Conservation (phyloP, 2,329 filamentous ascomycete genomes). For the Colletotrichum gigasporum region DNA sequence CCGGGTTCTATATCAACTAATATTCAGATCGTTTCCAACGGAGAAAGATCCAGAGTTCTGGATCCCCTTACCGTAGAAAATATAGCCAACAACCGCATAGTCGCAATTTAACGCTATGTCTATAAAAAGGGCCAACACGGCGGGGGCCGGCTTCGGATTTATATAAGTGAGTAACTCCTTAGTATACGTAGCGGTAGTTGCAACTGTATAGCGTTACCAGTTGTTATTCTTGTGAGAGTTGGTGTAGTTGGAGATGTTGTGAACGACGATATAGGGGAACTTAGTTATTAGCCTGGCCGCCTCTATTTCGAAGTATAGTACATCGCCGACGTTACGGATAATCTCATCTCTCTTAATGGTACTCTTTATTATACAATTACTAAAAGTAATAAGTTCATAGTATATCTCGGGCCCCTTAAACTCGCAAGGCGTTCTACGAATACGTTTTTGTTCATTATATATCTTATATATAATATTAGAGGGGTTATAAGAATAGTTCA, state of each 20-base stretch:
- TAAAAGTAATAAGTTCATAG: constrained; percentile 8
- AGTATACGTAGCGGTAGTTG: constrained; percentile 37
- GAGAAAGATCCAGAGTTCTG: not conserved
- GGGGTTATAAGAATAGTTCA: not conserved
- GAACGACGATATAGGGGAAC: constrained; percentile 44
- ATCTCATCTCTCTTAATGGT: not conserved
- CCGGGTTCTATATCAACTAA: too few relatives aligned
- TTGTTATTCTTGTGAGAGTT: constrained; percentile 48
- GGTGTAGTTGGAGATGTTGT: constrained; percentile 48
- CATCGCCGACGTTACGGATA: not conserved
- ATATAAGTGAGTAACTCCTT: not conserved
- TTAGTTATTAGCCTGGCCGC: constrained; percentile 35
- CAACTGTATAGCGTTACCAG: constrained; percentile 46
- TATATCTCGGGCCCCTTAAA: constrained; percentile 1
- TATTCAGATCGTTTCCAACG: too few relatives aligned
- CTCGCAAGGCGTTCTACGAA: not conserved
- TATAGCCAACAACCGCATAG: not conserved
- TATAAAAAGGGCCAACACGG: not conserved
- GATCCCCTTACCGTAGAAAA: not conserved
- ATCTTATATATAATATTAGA: not conserved
- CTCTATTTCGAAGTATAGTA: constrained; percentile 40
- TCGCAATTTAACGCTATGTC: not conserved
- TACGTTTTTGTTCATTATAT: not conserved
- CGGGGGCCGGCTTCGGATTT: not conserved
- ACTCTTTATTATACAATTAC: not conserved